These are phyloP conservation scores for Gentiana macrophylla DNA, from an alignment of 257 asterid species.

Conservation along the genomic window DNA sequence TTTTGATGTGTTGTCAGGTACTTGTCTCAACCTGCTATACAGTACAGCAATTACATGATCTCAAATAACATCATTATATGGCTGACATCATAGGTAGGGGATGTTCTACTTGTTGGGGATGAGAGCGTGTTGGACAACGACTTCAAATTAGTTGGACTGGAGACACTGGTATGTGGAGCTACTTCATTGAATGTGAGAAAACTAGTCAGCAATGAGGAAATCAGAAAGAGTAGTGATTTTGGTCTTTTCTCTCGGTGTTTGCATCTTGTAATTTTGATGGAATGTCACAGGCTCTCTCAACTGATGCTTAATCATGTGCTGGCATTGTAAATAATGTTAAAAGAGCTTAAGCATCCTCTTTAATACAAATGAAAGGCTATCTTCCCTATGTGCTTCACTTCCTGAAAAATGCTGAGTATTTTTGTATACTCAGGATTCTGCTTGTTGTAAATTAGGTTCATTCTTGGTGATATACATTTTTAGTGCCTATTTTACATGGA, in stretches of 20 bases:
- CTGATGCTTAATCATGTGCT: neutral
- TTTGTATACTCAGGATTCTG: too few species aligned
- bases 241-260: too few species aligned
- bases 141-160: conserved; percentile 39
- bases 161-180: conserved; percentile 40
- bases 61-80: neutral
- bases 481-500: too few species aligned
- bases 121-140: conserved; percentile 43
- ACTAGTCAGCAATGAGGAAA: too few species aligned
- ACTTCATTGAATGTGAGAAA: neutral
- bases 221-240: too few species aligned
- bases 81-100: conserved; percentile 38
- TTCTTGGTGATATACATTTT: too few species aligned
- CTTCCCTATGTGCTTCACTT: too few species aligned
- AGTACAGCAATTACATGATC: neutral
- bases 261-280: neutral
- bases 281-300: neutral
- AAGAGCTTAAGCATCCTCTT: too few species aligned
- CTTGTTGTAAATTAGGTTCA: too few species aligned
- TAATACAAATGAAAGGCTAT: too few species aligned
- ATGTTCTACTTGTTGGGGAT: conserved; percentile 47
- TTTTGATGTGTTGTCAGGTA: neutral
- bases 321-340: too few species aligned
- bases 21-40: neutral
- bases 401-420: too few species aligned